Percentiles rank a stretch among this genome's conserved stretches.
Evolutionary conservation across 495 filamentous ascomycete species (phyloP).

Genomic region (Talaromyces borbonicus): DNA sequence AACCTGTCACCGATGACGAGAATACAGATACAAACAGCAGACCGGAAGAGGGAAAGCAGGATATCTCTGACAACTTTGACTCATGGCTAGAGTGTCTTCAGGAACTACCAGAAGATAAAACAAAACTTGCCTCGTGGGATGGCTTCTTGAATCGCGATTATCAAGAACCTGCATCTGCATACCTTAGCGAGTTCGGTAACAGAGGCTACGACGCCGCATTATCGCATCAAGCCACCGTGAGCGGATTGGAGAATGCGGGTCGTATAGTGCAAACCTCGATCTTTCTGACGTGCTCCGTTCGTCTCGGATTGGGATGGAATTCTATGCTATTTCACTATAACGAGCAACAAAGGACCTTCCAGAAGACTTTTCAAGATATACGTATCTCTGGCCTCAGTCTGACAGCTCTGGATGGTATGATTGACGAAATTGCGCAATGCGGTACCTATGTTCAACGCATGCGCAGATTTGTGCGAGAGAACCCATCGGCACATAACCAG

Average conservation of each 20-base stretch:
- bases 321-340: slow-evolving; percentile 73
- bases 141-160: slow-evolving; percentile 40
- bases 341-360: slow-evolving; percentile 44
- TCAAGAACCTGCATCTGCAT: slow-evolving; percentile 42
- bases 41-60: slow-evolving; percentile 10
- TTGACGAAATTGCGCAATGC: slow-evolving; percentile 52
- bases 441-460: slow-evolving; percentile 56
- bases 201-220: slow-evolving; percentile 62
- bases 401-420: slow-evolving; percentile 44
- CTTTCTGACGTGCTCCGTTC: slow-evolving; percentile 54
- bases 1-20: slow-evolving; percentile 11
- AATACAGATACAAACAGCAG: slow-evolving; percentile 1
- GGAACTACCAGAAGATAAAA: slow-evolving; percentile 8
- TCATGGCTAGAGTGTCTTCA: slow-evolving; percentile 38
- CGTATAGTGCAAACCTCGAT: slow-evolving; percentile 28
- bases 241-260: slow-evolving; percentile 6
- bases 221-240: slow-evolving; percentile 15
- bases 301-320: slow-evolving; percentile 69
- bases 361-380: slow-evolving; percentile 40
- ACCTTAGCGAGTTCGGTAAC: slow-evolving; percentile 71
- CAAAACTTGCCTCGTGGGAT: slow-evolving; percentile 63
- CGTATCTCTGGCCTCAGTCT: slow-evolving; percentile 63
- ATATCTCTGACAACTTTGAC: slow-evolving; percentile 17
- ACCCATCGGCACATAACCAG: slow-evolving; percentile 18
- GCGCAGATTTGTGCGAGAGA: slow-evolving; percentile 44